Percentiles rank a stretch among this genome's conserved stretches.
phyloP scores from a whole-genome alignment of 2,329 filamentous ascomycete species.

The Graphium sp. region DNA sequence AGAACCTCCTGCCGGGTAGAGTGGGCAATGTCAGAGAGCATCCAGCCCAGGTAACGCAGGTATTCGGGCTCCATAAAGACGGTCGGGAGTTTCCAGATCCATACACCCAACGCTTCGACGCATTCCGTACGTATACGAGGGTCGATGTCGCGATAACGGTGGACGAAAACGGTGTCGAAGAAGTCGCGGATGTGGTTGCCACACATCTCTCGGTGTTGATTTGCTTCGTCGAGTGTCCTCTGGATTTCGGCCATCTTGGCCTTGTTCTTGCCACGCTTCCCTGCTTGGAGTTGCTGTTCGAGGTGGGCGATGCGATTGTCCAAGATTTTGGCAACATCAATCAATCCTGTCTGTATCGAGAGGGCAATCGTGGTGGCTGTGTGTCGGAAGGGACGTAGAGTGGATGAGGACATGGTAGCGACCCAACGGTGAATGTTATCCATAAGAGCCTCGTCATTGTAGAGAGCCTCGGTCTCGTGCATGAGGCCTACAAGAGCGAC shows the following conservation, averaged over 20 bases:
- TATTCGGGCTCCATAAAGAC: constrained; percentile 84
- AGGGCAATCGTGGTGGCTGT: constrained; percentile 78
- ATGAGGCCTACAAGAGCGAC: constrained; percentile 58
- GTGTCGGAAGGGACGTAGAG: constrained; percentile 79
- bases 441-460: constrained; percentile 59
- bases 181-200: constrained; percentile 65
- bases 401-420: constrained; percentile 75
- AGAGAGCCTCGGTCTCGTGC: constrained; percentile 68
- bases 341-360: constrained; percentile 62
- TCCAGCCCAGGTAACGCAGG: constrained; percentile 87
- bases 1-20: constrained; percentile 72
- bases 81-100: constrained; percentile 74
- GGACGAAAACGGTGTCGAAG: constrained; percentile 85
- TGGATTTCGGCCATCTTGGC: constrained; percentile 59
- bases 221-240: constrained; percentile 52
- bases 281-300: constrained; percentile 62
- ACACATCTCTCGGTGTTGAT: constrained; percentile 50
- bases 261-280: constrained; percentile 62
- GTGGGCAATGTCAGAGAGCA: constrained; percentile 66
- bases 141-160: constrained; percentile 90
- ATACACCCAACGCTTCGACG: constrained; percentile 68
- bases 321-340: constrained; percentile 53
- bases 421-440: constrained; percentile 88
- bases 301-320: constrained; percentile 58
- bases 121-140: constrained; percentile 79